These are phyloP conservation scores for Alternaria ethzedia DNA, from an alignment of 2,329 filamentous ascomycete genomes.

Conservation along the genomic window DNA sequence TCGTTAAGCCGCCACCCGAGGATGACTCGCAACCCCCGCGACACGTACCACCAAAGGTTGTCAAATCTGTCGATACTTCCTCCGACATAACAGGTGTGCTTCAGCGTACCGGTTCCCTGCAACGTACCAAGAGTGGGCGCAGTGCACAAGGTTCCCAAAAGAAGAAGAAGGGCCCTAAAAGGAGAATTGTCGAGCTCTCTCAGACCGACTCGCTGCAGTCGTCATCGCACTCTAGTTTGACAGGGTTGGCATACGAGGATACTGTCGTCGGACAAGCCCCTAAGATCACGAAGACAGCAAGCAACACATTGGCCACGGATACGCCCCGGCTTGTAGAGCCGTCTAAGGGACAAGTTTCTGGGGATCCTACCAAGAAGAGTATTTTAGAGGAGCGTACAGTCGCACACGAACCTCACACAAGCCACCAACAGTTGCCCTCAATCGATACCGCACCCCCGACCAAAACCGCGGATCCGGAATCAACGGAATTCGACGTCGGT, in stretches of 20 bases:
- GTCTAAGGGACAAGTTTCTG: slow-evolving; percentile 22
- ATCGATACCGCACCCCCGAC: slow-evolving; percentile 37
- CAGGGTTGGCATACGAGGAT: slow-evolving; percentile 37
- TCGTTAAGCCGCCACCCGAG: slow-evolving; percentile 72
- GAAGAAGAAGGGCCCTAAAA: slow-evolving; percentile 64
- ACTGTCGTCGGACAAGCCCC: slow-evolving; percentile 26
- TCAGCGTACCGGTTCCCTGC: slow-evolving; percentile 36
- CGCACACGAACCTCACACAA: slow-evolving; percentile 28
- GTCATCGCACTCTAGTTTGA: slow-evolving; percentile 33
- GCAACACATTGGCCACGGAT: slow-evolving; percentile 18
- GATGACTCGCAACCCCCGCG: slow-evolving; percentile 66
- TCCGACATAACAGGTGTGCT: slow-evolving; percentile 23
- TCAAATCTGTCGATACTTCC: slow-evolving; percentile 33
- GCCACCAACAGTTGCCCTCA: slow-evolving; percentile 38
- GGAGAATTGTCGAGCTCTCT: slow-evolving; percentile 65
- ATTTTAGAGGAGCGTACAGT: slow-evolving; percentile 27
- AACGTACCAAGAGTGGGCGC: slow-evolving; percentile 45
- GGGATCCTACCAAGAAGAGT: slow-evolving; percentile 41
- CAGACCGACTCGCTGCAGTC: slow-evolving; percentile 51
- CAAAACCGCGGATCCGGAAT: slow-evolving; percentile 22
- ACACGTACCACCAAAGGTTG: slow-evolving; percentile 63
- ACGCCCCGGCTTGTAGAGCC: slow-evolving; percentile 39
- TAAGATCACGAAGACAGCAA: slow-evolving; percentile 19
- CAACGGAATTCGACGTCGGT: slow-evolving; percentile 66
- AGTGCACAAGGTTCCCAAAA: slow-evolving; percentile 57